Base-by-base conservation (phyloP, 169 alveolate genomes). In the Plasmodium ovale region DNA sequence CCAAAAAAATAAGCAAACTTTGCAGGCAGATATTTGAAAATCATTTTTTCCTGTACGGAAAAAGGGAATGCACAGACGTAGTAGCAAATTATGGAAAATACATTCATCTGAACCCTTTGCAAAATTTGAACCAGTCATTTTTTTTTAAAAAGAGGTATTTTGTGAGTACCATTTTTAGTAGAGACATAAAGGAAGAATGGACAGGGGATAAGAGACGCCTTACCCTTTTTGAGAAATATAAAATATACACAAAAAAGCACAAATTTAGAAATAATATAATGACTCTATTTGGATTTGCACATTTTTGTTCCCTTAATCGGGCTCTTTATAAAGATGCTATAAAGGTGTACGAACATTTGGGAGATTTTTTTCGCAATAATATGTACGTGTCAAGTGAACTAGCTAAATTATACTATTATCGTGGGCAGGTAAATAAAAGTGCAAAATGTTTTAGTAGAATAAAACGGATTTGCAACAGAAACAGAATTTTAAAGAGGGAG, bases 241-340 rank as follows among this genome's bases (percentile, higher is more conserved):
- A 60, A 14, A 67, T 19, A 31, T 74, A 74, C 69, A 27, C 42
- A 31, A 58, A 47, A 60, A 62, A 37, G 54, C 27, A 74, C 23
- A 74, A 44, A 16, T 74, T 74, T 33, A 74, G 44, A 74, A 74
- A 65, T 44, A 74, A 60, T 10, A 10, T 74, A 23, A 49, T 74
- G 88, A 37, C 88, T 7, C 47, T 74, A 60, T 74, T 74, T 54
- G 88, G 77, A 19, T 74, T 59, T 65, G 88, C 88, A 2, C 88
- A 74, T 65, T 74, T 60, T 62, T 74, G 88, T 35, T 74, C 88
- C 12, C 69, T 74, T 9, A 74, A 74, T 42, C 23, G 14, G 58
- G 27, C 10, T 16, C 44, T 27, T 16, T 62, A 74, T 53, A 59
- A 59, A 53, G 62, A 74, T 60, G 19, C 88, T 51, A 74, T 74